Conservation (phyloP, 495 filamentous ascomycete genomes). For the Penicillium psychrofluorescens region DNA sequence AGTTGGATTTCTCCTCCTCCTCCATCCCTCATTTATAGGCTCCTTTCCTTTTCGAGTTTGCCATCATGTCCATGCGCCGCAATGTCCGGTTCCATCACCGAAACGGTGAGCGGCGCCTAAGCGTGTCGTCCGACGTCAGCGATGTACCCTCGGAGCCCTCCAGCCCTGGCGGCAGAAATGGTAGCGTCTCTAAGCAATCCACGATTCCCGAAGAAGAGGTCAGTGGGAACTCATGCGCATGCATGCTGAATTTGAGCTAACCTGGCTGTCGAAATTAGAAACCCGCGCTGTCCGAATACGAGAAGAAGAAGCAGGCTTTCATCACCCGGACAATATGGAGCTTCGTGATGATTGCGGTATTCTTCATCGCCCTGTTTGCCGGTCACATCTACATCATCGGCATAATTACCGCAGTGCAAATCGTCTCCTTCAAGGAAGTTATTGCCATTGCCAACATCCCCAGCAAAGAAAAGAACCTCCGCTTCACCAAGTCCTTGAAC, state of each 20-base stretch:
- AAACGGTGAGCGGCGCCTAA: slow-evolving; percentile 54
- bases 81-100: slow-evolving; percentile 78
- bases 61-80: slow-evolving; percentile 65
- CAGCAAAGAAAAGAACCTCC: slow-evolving; percentile 80
- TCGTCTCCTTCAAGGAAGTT: slow-evolving; percentile 98
- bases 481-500: slow-evolving; percentile 91
- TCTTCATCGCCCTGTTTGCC: slow-evolving; percentile 85
- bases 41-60: slow-evolving; percentile 4
- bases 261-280: slow-evolving; percentile 20
- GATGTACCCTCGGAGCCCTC: slow-evolving; percentile 61
- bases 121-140: slow-evolving; percentile 69
- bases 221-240: not conserved
- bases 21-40: slow-evolving; percentile 2
- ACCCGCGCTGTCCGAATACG: slow-evolving; percentile 65
- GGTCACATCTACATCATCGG: slow-evolving; percentile 96
- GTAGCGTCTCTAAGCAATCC: slow-evolving; percentile 33
- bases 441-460: slow-evolving; percentile 96
- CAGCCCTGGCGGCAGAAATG: slow-evolving; percentile 43
- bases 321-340: slow-evolving; percentile 97
- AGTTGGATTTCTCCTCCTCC: slow-evolving; percentile 3
- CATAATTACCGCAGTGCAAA: slow-evolving; percentile 86
- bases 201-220: slow-evolving; percentile 48
- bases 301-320: slow-evolving; percentile 98
- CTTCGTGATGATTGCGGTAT: slow-evolving; percentile 89
- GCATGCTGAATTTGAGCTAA: slow-evolving; percentile 3